Evolutionary conservation across 1,284 basidiomycete genomes (phyloP), one percentile per base, ranked within the genome.

Genomic region (Erythrobasidium hasegawianum): DNA sequence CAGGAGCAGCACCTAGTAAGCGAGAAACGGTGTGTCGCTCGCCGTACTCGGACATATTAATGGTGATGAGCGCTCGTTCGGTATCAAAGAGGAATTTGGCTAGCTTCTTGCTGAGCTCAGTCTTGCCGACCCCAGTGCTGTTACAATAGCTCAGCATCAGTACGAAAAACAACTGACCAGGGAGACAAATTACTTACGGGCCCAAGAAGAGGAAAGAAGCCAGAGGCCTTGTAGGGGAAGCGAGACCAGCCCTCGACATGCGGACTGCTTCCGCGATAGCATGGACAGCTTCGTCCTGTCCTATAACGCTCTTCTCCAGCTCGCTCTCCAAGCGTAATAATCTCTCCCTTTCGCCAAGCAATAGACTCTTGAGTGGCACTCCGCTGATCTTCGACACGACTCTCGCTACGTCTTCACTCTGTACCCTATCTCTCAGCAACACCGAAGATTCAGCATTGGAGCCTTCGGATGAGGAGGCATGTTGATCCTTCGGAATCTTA

Each of bases 161-260:
- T n/a, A n/a, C n/a, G n/a, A n/a, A n/a, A n/a, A n/a, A n/a, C n/a
- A n/a, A 59, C 77, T 41, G 24, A 16, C 22, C 13, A 4, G 27
- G 2, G 26, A 33, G 14, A 27, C 10, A 20, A 26, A 27, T 4
- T 1, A 18, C 22, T 89, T 89, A 26, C 88, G 90, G 88, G 14
- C 82, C 93, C 45, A 94, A 79, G 82, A 97, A 90, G 54, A 97
- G 79, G 84, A 96, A 94, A 0, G 88, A 91, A 1, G 92, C 90
- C 8, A 96, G 85, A 0, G 94, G 93, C 8, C 91, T 81, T 71
- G 87, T 89, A 1, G 89, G 87, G 0, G 87, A 85, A 76, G 94
- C 89, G 10, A 97, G 77, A 0, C 94, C 93, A 0, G 93, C 90
- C 52, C 93, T 85, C 27, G 90, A 94, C 56, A 96, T 87, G 10